Evolutionary conservation across 108 stramenopile genomes (phyloP).

Genomic region (Discostella stelligeroides): DNA sequence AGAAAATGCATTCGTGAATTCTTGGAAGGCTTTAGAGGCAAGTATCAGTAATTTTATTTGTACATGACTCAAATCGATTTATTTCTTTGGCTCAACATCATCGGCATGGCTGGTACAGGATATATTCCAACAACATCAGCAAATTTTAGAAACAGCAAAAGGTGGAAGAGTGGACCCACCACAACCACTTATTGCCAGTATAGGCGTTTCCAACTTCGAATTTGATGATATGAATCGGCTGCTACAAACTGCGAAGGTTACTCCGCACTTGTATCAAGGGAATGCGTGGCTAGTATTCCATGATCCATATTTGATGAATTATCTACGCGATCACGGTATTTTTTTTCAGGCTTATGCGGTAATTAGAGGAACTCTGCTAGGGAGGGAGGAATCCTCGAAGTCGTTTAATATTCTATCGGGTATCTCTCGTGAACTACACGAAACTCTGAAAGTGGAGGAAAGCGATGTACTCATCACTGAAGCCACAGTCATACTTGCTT

Average conservation of each 20-base stretch:
- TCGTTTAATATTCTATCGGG: slow-evolving; percentile 30
- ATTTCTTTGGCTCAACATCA: background rate
- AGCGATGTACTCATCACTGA: slow-evolving; percentile 12
- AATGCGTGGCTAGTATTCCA: slow-evolving; percentile 79
- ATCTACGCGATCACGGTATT: slow-evolving; percentile 56
- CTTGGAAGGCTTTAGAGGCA: slow-evolving; percentile 84
- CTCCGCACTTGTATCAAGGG: slow-evolving; percentile 72
- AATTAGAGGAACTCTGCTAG: slow-evolving; percentile 57
- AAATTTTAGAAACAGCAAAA: background rate
- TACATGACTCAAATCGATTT: slow-evolving; percentile 13
- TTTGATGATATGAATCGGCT: slow-evolving; percentile 67
- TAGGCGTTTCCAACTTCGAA: slow-evolving; percentile 88
- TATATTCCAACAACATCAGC: background rate
- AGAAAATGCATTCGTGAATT: slow-evolving; percentile 77
- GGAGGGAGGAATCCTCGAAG: slow-evolving; percentile 32
- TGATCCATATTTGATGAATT: slow-evolving; percentile 64
- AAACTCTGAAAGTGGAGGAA: background rate
- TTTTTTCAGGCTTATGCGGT: slow-evolving; percentile 74
- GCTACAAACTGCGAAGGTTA: slow-evolving; percentile 37
- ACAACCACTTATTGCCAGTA: slow-evolving; percentile 65
- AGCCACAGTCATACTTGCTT: slow-evolving; percentile 42
- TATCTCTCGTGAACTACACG: slow-evolving; percentile 20
- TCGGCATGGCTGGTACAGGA: too few relatives aligned
- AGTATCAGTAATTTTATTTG: slow-evolving; percentile 16
- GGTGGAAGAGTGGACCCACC: background rate